Percentiles rank a stretch among this genome's conserved stretches.
phyloP scores from a whole-genome alignment of 1,284 basidiomycete genomes.

The Agaricales sp. region DNA sequence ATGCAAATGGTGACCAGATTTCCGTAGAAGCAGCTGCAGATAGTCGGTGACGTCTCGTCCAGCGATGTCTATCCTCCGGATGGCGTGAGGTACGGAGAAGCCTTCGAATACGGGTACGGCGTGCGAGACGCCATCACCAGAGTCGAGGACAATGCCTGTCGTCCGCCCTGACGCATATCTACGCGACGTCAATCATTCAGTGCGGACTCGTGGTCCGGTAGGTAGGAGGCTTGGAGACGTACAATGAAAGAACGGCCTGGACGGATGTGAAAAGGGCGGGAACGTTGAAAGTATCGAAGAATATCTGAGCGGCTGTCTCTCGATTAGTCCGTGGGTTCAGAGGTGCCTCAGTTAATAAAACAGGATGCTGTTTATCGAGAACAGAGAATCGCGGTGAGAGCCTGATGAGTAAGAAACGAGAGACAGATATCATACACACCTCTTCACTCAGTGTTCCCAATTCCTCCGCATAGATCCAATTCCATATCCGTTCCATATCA shows the following conservation, averaged over 20 bases:
- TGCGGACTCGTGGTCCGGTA: slow-evolving; percentile 1
- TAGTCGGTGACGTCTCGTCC: slow-evolving; percentile 97
- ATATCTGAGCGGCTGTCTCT: slow-evolving; percentile 93
- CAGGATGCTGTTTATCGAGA: slow-evolving; percentile 96
- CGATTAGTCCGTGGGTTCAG: slow-evolving; percentile 92
- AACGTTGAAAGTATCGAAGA: slow-evolving; percentile 99
- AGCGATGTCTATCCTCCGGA: slow-evolving; percentile 91
- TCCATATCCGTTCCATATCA: slow-evolving; percentile 98
- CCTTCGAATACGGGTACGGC: slow-evolving; percentile 99
- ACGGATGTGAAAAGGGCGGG: slow-evolving; percentile 96
- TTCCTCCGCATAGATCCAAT: slow-evolving; percentile 92
- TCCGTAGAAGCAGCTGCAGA: slow-evolving; percentile 88
- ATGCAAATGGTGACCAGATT: slow-evolving; percentile 90
- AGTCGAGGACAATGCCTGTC: slow-evolving; percentile 97
- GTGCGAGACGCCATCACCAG: slow-evolving; percentile 98
- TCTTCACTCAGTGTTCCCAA: slow-evolving; percentile 92
- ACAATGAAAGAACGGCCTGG: slow-evolving; percentile 95
- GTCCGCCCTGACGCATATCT: slow-evolving; percentile 99
- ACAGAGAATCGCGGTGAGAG: slow-evolving; percentile 12
- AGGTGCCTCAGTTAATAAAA: slow-evolving; percentile 90
- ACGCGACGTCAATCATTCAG: slow-evolving; percentile 11
- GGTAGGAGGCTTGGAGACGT: too few species aligned
- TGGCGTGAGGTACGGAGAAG: slow-evolving; percentile 98
- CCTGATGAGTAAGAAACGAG: slow-evolving; percentile 8
- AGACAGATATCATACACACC: slow-evolving; percentile 36